Percentiles rank a stretch among this genome's conserved stretches.
phyloP scores from a whole-genome alignment of 345 rosid species.

The Gynandropsis gynandra region DNA sequence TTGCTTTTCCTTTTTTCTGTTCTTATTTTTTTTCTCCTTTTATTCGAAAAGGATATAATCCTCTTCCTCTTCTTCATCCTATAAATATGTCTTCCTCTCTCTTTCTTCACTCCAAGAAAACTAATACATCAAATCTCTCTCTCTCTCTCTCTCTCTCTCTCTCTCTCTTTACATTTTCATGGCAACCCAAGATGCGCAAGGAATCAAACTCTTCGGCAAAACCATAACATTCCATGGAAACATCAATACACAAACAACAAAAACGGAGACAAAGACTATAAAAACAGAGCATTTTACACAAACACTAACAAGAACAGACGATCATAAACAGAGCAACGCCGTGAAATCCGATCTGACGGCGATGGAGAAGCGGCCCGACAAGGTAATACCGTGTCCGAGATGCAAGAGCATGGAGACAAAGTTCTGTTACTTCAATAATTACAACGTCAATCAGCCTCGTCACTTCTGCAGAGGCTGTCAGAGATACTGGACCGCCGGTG shows the following conservation, averaged over 20 bases:
- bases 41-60: conserved; percentile 24
- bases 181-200: conserved; percentile 48
- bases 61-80: conserved; percentile 16
- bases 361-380: conserved; percentile 61
- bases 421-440: conserved; percentile 93
- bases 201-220: conserved; percentile 81
- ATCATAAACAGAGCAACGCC: conserved; percentile 20
- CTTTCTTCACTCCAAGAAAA: conserved; percentile 23
- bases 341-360: conserved; percentile 28
- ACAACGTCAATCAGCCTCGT: conserved; percentile 97
- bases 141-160: conserved; percentile 12
- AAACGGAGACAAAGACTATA: conserved; percentile 36
- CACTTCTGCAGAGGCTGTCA: conserved; percentile 97
- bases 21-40: conserved; percentile 9
- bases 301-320: conserved; percentile 23
- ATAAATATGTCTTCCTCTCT: conserved; percentile 9
- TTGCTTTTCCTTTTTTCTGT: conserved; percentile 20
- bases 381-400: conserved; percentile 87
- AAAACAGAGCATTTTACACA: conserved; percentile 34
- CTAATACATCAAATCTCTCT: conserved; percentile 18
- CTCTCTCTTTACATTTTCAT: conserved; percentile 26
- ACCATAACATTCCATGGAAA: conserved; percentile 54
- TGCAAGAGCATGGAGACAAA: conserved; percentile 97
- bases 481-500: conserved; percentile 98
- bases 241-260: conserved; percentile 23